Evolutionary conservation across 1,284 basidiomycete genomes (phyloP).

Genomic region (Gomphus bonarii): DNA sequence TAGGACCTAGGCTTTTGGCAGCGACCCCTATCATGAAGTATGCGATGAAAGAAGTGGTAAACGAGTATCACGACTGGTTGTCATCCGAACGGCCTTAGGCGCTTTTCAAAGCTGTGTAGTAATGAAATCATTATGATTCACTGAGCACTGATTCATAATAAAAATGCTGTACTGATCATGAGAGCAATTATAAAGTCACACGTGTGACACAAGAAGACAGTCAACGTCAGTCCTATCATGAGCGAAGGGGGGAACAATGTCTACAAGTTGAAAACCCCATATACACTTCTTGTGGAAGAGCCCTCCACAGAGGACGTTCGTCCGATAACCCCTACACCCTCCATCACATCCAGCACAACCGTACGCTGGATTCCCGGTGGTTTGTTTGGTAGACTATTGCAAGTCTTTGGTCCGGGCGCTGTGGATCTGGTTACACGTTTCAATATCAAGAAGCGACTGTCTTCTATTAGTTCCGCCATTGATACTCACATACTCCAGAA

Average conservation of each 20-base stretch:
- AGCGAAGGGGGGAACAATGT: neutral
- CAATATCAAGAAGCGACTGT: neutral
- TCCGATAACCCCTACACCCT: neutral
- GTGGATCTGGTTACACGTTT: neutral
- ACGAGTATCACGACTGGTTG: slow-evolving; percentile 43
- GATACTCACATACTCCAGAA: neutral
- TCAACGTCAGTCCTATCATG: neutral
- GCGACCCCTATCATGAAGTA: slow-evolving; percentile 68
- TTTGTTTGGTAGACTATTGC: neutral
- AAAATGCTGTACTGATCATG: neutral
- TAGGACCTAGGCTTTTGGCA: slow-evolving; percentile 64
- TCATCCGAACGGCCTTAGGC: neutral
- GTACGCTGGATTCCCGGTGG: neutral
- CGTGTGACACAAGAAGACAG: neutral
- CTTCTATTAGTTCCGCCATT: neutral
- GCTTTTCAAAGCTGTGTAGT: too few species aligned
- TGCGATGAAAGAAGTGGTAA: slow-evolving; percentile 70
- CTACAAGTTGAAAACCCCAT: neutral
- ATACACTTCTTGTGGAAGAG: neutral
- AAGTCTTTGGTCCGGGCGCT: neutral
- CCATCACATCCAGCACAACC: neutral
- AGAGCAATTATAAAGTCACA: too few species aligned
- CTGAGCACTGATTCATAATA: neutral
- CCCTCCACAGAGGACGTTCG: neutral
- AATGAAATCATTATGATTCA: too few species aligned